A percentile compares a stretch with the other conserved stretches of the same genome.
phyloP scores from a whole-genome alignment of 2,329 filamentous ascomycete genomes.

The Xylaria sp. region DNA sequence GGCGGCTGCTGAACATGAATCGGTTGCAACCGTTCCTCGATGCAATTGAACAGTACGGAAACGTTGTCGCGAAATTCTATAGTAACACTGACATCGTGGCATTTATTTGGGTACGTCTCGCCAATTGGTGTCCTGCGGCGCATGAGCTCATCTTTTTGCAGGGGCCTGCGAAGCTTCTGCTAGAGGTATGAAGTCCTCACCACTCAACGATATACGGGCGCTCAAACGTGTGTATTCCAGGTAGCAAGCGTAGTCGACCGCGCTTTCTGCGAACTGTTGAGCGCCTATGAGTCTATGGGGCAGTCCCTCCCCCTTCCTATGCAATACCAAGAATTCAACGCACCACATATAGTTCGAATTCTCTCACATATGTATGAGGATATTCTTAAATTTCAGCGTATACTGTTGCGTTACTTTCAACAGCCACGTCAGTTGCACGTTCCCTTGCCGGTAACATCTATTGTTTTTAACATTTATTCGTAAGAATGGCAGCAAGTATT shows the following conservation, averaged over 20 bases:
- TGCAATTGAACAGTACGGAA: conserved; percentile 9
- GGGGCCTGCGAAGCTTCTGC: conserved; percentile 12
- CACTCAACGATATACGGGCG: background rate
- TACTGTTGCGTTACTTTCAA: conserved; percentile 38
- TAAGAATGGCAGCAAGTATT: conserved; percentile 47
- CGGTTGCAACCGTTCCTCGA: conserved; percentile 15
- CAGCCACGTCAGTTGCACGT: conserved; percentile 35
- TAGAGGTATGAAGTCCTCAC: conserved; percentile 7
- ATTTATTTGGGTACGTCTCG: conserved; percentile 9
- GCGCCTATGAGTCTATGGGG: conserved; percentile 35
- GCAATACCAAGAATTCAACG: conserved; percentile 38
- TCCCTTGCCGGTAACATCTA: too few species aligned
- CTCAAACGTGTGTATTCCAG: too few species aligned
- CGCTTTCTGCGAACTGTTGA: conserved; percentile 16
- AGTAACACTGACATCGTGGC: background rate
- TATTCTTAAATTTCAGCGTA: conserved; percentile 41
- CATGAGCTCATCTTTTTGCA: conserved; percentile 7
- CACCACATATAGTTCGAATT: conserved; percentile 32
- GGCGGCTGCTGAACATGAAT: conserved; percentile 8
- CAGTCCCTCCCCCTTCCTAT: conserved; percentile 39
- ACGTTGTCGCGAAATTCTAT: background rate
- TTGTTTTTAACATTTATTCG: too few species aligned
- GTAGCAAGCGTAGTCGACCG: background rate
- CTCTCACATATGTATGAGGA: conserved; percentile 39
- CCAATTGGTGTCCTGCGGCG: background rate